These are phyloP conservation scores for Hemileccinum rubropunctum DNA, from an alignment of 768 basidiomycete genomes.

Conservation along the genomic window DNA sequence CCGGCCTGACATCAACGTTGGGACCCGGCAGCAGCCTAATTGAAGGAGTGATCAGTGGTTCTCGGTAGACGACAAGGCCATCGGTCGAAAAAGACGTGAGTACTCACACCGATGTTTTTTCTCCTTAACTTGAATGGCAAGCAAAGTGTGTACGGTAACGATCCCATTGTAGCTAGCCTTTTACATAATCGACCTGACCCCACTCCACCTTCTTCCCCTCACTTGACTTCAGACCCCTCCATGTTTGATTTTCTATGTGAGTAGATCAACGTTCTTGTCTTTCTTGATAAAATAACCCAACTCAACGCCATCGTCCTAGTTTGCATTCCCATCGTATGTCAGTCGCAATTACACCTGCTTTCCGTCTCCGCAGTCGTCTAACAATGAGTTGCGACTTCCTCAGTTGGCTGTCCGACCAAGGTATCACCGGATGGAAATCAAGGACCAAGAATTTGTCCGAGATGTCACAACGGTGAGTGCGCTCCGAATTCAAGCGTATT, in stretches of 20 bases:
- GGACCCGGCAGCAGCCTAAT: too few relatives aligned
- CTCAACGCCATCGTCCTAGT: slow-evolving; percentile 34
- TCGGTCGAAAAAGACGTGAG: too few relatives aligned
- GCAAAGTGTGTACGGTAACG: too few relatives aligned
- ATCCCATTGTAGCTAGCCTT: too few relatives aligned
- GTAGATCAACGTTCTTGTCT: background rate
- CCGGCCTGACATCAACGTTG: too few relatives aligned
- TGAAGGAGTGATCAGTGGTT: too few relatives aligned
- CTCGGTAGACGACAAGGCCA: too few relatives aligned
- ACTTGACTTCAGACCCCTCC: too few relatives aligned
- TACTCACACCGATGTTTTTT: too few relatives aligned
- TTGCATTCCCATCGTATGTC: slow-evolving; percentile 52
- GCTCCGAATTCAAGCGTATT: background rate
- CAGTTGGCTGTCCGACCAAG: slow-evolving; percentile 67
- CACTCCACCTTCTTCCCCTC: too few relatives aligned
- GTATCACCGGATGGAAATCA: slow-evolving; percentile 54
- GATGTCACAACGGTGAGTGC: slow-evolving; percentile 68
- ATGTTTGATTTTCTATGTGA: slow-evolving; percentile 3
- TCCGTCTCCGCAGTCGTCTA: slow-evolving; percentile 10
- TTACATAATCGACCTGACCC: too few relatives aligned
- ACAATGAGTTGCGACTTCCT: background rate
- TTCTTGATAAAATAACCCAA: background rate
- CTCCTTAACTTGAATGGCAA: too few relatives aligned
- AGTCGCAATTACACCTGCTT: slow-evolving; percentile 16
- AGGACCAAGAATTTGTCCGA: slow-evolving; percentile 59